A percentile compares a stretch with the other conserved stretches of the same genome.
Evolutionary conservation across 805 yeast genomes (phyloP).

Genomic region (Sporopachydermia quercuum): DNA sequence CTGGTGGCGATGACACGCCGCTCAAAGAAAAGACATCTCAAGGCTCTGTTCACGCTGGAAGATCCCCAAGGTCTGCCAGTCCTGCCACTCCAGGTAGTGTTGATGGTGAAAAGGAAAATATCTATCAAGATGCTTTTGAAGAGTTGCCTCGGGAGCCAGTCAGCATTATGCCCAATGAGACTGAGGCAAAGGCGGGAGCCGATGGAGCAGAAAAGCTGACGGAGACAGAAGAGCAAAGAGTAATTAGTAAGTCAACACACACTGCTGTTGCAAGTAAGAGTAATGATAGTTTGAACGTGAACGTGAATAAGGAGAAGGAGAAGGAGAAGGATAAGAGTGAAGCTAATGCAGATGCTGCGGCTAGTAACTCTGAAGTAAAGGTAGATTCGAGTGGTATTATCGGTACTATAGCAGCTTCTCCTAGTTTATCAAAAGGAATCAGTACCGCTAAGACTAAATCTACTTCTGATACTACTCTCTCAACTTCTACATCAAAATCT

Average conservation of each 20-base stretch:
- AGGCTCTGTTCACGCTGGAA: background rate
- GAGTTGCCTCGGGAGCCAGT: background rate
- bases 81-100: background rate
- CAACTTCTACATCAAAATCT: slow-evolving; percentile 6
- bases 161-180: too few relatives aligned
- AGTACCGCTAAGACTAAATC: slow-evolving; percentile 6
- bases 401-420: too few relatives aligned
- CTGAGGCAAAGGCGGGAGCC: background rate
- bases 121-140: background rate
- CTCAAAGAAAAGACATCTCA: background rate
- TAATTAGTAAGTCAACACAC: background rate
- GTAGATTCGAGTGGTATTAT: too few relatives aligned
- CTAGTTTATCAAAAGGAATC: slow-evolving; percentile 1
- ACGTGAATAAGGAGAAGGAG: slow-evolving; percentile 1
- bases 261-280: background rate
- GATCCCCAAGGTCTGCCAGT: background rate
- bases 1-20: slow-evolving; percentile 5
- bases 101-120: background rate
- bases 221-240: background rate
- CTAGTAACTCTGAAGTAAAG: slow-evolving; percentile 1
- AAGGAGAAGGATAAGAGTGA: background rate
- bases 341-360: slow-evolving; percentile 4
- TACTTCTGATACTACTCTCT: slow-evolving; percentile 7
- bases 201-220: background rate
- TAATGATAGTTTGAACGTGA: background rate